Conservation (phyloP, 140 eudicot species). For the Ambrosia hybrid region DNA sequence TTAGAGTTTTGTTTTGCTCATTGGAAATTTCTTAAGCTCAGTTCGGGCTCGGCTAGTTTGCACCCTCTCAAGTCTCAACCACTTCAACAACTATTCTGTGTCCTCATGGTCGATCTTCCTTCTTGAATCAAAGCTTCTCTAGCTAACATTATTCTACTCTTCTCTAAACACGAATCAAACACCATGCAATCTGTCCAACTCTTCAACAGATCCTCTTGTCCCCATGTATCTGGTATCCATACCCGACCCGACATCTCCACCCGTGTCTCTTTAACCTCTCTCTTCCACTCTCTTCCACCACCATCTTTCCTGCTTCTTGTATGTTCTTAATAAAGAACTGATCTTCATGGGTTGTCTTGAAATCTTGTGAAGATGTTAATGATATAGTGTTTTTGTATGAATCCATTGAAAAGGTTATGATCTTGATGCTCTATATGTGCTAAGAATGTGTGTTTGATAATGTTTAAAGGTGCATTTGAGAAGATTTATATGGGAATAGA, state of each 20-base stretch:
- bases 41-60: no score
- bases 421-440: neutral
- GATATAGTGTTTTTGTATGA: constrained; percentile 2
- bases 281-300: constrained; percentile 44
- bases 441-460: no score
- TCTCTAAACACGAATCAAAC: constrained; percentile 51
- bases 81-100: constrained; percentile 35
- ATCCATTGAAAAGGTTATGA: constrained; percentile 29
- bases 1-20: no score
- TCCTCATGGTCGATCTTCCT: constrained; percentile 42
- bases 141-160: constrained; percentile 53
- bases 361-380: constrained; percentile 26
- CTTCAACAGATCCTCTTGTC: constrained; percentile 61
- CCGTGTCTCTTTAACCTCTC: constrained; percentile 80
- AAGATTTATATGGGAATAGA: constrained; percentile 13
- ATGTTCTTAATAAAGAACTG: neutral
- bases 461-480: neutral
- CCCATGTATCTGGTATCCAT: constrained; percentile 85
- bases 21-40: no score
- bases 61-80: no score
- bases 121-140: constrained; percentile 57
- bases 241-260: constrained; percentile 71
- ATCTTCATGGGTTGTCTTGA: constrained; percentile 27
- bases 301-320: neutral
- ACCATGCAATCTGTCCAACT: constrained; percentile 63